Percentiles rank a stretch among this genome's conserved stretches.
phyloP scores from a whole-genome alignment of 768 basidiomycete genomes.

The Kwoniella sp. region DNA sequence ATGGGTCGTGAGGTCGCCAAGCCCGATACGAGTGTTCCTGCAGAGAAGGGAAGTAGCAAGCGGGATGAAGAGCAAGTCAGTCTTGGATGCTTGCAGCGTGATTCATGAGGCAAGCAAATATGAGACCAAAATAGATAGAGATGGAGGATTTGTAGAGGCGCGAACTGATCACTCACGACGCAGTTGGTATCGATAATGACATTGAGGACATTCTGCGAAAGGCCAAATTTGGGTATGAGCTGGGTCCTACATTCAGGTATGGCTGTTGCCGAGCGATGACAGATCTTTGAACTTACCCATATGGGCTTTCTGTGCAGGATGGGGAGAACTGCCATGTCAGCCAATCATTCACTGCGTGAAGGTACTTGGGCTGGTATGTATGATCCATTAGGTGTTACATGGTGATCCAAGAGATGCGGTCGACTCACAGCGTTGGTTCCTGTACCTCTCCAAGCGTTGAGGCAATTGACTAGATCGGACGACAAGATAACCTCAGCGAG shows the following conservation, averaged over 20 bases:
- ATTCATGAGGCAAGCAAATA: too few relatives aligned
- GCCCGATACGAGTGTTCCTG: constrained; percentile 46
- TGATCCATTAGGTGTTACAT: too few relatives aligned
- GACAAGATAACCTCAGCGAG: too few relatives aligned
- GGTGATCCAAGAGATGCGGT: too few relatives aligned
- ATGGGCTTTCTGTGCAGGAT: constrained; percentile 49
- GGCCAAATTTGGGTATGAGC: neutral
- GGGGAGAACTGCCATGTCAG: too few relatives aligned
- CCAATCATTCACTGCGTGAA: too few relatives aligned
- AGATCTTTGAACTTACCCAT: constrained; percentile 41
- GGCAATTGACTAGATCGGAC: constrained; percentile 35
- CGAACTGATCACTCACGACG: constrained; percentile 35
- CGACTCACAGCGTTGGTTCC: constrained; percentile 48
- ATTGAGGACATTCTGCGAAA: constrained; percentile 47
- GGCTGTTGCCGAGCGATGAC: too few relatives aligned
- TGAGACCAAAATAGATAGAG: too few relatives aligned
- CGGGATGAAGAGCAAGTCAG: too few relatives aligned
- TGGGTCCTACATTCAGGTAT: neutral
- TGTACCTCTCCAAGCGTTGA: constrained; percentile 49
- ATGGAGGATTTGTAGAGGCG: too few relatives aligned
- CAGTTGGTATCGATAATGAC: constrained; percentile 47
- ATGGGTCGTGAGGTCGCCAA: constrained; percentile 47
- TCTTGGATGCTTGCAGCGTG: too few relatives aligned
- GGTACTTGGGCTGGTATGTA: too few relatives aligned
- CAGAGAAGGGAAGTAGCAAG: neutral